A percentile compares a stretch with the other conserved stretches of the same genome.
phyloP scores from a whole-genome alignment of 1,284 basidiomycete genomes.

The Ganoderma lucidum region DNA sequence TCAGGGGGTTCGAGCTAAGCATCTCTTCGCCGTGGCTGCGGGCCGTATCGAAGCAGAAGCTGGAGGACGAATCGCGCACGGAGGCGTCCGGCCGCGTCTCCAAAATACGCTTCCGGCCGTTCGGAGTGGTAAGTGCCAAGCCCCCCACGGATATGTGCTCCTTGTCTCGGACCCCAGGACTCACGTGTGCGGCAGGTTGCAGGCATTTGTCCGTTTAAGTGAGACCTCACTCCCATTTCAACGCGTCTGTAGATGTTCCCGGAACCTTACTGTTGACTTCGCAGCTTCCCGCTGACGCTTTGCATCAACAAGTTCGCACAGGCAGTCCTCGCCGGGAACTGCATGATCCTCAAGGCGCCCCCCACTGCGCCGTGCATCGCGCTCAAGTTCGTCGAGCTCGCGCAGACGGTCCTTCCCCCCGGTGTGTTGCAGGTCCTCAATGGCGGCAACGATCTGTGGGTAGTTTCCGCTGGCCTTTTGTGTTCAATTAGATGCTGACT shows the following conservation, averaged over 20 bases:
- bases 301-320: slow-evolving; percentile 63
- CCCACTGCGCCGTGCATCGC: slow-evolving; percentile 26
- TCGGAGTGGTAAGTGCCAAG: slow-evolving; percentile 19
- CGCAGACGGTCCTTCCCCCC: slow-evolving; percentile 29
- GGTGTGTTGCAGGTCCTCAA: slow-evolving; percentile 28
- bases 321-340: slow-evolving; percentile 61
- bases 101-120: slow-evolving; percentile 19
- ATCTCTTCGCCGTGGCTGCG: slow-evolving; percentile 14
- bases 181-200: slow-evolving; percentile 14
- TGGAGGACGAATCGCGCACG: slow-evolving; percentile 20
- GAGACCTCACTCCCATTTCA: background rate
- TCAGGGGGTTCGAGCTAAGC: slow-evolving; percentile 17
- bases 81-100: slow-evolving; percentile 11
- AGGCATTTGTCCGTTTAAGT: slow-evolving; percentile 25
- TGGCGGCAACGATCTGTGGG: slow-evolving; percentile 29
- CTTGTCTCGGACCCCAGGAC: too few relatives aligned
- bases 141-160: background rate
- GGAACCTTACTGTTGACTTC: background rate
- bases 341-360: slow-evolving; percentile 58
- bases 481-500: background rate
- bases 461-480: background rate
- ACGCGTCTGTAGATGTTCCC: background rate
- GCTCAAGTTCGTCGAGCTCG: slow-evolving; percentile 30
- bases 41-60: slow-evolving; percentile 10
- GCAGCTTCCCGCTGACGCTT: slow-evolving; percentile 46